Conservation (phyloP, 2,329 filamentous ascomycete genomes). For the Stemphylium vesicarium region DNA sequence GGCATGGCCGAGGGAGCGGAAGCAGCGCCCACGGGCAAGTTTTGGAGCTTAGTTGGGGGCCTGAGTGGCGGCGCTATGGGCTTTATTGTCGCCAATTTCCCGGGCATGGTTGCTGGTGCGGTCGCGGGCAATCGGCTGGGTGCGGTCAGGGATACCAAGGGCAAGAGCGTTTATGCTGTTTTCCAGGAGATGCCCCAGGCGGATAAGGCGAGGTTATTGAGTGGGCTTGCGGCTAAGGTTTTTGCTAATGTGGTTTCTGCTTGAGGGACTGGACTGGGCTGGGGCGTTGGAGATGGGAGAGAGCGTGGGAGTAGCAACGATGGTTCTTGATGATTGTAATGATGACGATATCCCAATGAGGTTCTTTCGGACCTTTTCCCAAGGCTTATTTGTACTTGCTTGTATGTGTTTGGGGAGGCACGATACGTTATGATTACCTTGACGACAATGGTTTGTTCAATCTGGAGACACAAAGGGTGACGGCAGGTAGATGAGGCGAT, state of each 20-base stretch:
- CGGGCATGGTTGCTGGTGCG: slow-evolving; percentile 85
- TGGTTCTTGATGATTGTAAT: slow-evolving; percentile 3
- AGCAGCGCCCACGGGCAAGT: slow-evolving; percentile 69
- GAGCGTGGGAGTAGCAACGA: neutral
- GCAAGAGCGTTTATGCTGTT: slow-evolving; percentile 93
- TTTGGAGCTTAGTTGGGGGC: slow-evolving; percentile 87
- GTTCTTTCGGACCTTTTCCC: neutral
- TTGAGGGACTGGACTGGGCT: neutral
- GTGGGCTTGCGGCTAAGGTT: slow-evolving; percentile 83
- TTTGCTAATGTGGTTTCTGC: slow-evolving; percentile 74
- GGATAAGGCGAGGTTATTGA: slow-evolving; percentile 80
- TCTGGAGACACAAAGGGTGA: too few relatives aligned
- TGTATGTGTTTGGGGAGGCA: neutral
- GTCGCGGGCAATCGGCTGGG: slow-evolving; percentile 94
- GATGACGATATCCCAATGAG: slow-evolving; percentile 25
- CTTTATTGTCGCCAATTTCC: slow-evolving; percentile 93
- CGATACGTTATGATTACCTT: too few relatives aligned
- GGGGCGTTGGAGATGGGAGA: neutral
- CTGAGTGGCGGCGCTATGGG: slow-evolving; percentile 87
- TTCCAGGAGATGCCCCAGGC: slow-evolving; percentile 86
- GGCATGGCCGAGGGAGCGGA: slow-evolving; percentile 71
- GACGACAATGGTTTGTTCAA: too few relatives aligned
- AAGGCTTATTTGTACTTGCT: neutral
- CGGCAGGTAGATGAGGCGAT: too few relatives aligned
- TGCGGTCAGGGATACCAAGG: slow-evolving; percentile 84